Percentiles rank a stretch among this genome's conserved stretches.
These are phyloP conservation scores for Sclerotiophoma versabilis DNA, from an alignment of 2,329 filamentous ascomycete species.

Conservation along the genomic window DNA sequence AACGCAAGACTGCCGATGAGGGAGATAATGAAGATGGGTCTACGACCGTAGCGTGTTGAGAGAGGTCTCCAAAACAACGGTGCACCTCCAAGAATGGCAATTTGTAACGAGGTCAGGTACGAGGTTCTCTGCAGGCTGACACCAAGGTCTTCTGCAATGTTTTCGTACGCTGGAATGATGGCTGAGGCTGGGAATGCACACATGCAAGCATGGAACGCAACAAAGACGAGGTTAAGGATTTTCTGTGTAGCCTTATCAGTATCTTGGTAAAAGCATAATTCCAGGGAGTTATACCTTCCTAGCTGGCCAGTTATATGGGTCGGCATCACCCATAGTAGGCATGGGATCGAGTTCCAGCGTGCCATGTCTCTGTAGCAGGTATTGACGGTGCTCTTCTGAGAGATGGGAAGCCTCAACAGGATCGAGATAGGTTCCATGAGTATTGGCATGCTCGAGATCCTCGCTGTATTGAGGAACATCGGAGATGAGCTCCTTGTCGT, in stretches of 20 bases:
- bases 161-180: conserved; percentile 63
- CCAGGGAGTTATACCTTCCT: conserved; percentile 53
- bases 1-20: conserved; percentile 56
- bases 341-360: conserved; percentile 63
- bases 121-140: conserved; percentile 58
- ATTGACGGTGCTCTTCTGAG: conserved; percentile 56
- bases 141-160: conserved; percentile 60
- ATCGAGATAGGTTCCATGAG: conserved; percentile 39
- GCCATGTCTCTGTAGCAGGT: conserved; percentile 61
- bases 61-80: conserved; percentile 66
- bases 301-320: conserved; percentile 64
- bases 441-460: conserved; percentile 35
- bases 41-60: conserved; percentile 61
- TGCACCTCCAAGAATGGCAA: conserved; percentile 60
- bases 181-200: conserved; percentile 62
- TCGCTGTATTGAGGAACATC: conserved; percentile 20
- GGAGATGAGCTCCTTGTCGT: conserved; percentile 8
- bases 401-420: conserved; percentile 43
- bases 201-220: conserved; percentile 66
- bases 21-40: conserved; percentile 62
- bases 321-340: conserved; percentile 57
- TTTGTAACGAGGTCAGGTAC: conserved; percentile 64
- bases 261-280: not conserved
- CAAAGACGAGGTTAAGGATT: conserved; percentile 59
- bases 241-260: conserved; percentile 52